A percentile compares a stretch with the other conserved stretches of the same genome.
phyloP scores from a whole-genome alignment of 768 basidiomycete genomes.

The Hemileccinum impolitum region DNA sequence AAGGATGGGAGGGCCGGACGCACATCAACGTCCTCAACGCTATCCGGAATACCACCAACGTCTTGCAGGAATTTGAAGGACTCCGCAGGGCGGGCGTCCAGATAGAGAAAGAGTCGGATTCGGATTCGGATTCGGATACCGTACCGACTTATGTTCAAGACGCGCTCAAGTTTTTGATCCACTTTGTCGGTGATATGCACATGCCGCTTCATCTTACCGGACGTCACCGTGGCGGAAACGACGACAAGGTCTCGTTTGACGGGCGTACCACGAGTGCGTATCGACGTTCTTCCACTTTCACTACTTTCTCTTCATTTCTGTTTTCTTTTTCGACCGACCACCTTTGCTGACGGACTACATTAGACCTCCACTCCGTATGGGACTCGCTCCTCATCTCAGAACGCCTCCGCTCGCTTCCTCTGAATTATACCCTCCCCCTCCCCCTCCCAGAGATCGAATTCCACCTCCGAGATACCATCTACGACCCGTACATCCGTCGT shows the following conservation, averaged over 20 bases:
- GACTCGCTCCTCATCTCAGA: conserved; percentile 80
- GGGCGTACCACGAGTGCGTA: conserved; percentile 65
- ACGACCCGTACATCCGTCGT: conserved; percentile 83
- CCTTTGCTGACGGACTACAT: neutral
- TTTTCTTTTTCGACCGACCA: too few species aligned
- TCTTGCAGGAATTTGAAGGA: conserved; percentile 51
- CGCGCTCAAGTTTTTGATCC: conserved; percentile 88
- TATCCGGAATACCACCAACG: conserved; percentile 69
- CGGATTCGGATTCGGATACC: neutral
- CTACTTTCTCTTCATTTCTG: neutral
- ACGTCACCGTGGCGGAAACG: conserved; percentile 85
- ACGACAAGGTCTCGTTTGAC: conserved; percentile 69
- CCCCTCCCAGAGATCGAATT: conserved; percentile 64
- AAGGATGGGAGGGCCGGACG: conserved; percentile 64
- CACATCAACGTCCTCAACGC: conserved; percentile 71
- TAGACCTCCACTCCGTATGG: conserved; percentile 87
- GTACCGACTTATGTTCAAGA: conserved; percentile 53
- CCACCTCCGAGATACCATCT: conserved; percentile 73
- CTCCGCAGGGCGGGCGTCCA: conserved; percentile 2
- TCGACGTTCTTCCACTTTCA: neutral
- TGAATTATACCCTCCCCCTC: conserved; percentile 76
- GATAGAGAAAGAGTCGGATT: neutral
- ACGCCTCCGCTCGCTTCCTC: conserved; percentile 65
- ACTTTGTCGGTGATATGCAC: conserved; percentile 92
- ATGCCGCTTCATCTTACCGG: conserved; percentile 91